Conservation (phyloP, 1,139 yeast genomes). For the Saccharomyces uvarum region DNA sequence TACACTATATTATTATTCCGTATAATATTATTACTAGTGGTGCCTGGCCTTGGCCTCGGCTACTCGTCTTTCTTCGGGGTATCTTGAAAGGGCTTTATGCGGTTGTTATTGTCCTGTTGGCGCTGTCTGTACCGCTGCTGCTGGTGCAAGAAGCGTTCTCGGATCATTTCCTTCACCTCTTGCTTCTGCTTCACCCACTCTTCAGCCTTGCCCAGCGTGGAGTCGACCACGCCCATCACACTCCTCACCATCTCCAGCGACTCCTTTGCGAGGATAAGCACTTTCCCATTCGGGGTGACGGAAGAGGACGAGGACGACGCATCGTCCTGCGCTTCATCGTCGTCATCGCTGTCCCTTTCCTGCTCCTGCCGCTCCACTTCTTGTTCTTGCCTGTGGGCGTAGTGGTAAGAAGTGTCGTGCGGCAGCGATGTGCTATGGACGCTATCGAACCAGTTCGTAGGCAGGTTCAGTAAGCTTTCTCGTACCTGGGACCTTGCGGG, state of each 20-base stretch:
- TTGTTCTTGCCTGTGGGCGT: constrained; percentile 8
- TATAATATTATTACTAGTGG: neutral
- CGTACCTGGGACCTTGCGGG: constrained; percentile 84
- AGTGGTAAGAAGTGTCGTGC: neutral
- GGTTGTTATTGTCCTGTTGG: neutral
- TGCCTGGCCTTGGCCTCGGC: neutral
- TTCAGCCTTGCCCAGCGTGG: constrained; percentile 77
- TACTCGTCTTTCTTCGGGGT: neutral
- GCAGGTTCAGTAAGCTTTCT: constrained; percentile 66
- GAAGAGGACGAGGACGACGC: constrained; percentile 6
- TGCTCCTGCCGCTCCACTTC: neutral
- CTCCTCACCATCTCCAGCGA: constrained; percentile 81
- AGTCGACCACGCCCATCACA: constrained; percentile 75
- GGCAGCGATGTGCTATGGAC: constrained; percentile 20
- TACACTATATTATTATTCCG: neutral
- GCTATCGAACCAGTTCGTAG: constrained; percentile 51
- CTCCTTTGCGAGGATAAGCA: constrained; percentile 77
- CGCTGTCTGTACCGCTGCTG: constrained; percentile 8
- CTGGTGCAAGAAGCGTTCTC: constrained; percentile 21
- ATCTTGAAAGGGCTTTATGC: neutral
- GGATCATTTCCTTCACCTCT: constrained; percentile 28
- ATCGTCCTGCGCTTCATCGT: neutral
- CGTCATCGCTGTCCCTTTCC: neutral
- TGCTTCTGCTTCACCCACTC: constrained; percentile 59
- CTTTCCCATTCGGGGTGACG: constrained; percentile 53